Percentiles rank a stretch among this genome's conserved stretches.
Evolutionary conservation across 2,329 filamentous ascomycete species (phyloP).

Genomic region (Lasiodiplodia sp.): DNA sequence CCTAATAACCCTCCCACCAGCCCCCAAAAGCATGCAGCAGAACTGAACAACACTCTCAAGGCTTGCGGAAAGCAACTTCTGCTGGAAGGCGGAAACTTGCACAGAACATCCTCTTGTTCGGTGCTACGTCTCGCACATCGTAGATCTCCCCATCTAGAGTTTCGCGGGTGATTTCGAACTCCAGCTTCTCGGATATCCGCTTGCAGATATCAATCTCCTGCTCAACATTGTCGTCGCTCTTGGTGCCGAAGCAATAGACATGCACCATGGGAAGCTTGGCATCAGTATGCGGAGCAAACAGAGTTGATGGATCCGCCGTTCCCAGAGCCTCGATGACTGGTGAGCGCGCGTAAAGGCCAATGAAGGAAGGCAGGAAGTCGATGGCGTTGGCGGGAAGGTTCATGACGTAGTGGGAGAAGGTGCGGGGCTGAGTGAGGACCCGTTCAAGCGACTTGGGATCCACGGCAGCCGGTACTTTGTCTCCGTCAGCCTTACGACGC

Average conservation of each 20-base stretch:
- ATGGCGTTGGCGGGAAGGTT: constrained; percentile 92
- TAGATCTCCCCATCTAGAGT: constrained; percentile 63
- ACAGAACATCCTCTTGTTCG: constrained; percentile 96
- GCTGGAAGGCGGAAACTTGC: constrained; percentile 86
- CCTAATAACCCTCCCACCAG: not conserved
- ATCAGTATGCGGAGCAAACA: constrained; percentile 52
- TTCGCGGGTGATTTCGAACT: constrained; percentile 63
- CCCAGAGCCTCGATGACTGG: constrained; percentile 14
- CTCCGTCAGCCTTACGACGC: constrained; percentile 16
- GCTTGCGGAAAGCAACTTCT: constrained; percentile 74
- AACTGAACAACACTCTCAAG: not conserved
- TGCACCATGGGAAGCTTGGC: constrained; percentile 81
- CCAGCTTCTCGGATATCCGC: constrained; percentile 69
- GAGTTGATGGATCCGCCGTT: constrained; percentile 33
- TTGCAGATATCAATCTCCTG: constrained; percentile 67
- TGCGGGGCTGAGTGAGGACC: constrained; percentile 65
- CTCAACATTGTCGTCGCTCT: constrained; percentile 75
- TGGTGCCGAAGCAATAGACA: constrained; percentile 91
- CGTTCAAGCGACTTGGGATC: constrained; percentile 36
- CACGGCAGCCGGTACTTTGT: constrained; percentile 42
- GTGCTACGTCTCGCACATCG: constrained; percentile 85
- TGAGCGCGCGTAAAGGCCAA: constrained; percentile 76
- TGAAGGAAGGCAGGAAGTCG: constrained; percentile 79
- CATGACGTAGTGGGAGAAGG: constrained; percentile 96
- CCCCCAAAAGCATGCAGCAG: not conserved